Conservation (phyloP, 169 alveolate species). For the Cryptosporidium felis region DNA sequence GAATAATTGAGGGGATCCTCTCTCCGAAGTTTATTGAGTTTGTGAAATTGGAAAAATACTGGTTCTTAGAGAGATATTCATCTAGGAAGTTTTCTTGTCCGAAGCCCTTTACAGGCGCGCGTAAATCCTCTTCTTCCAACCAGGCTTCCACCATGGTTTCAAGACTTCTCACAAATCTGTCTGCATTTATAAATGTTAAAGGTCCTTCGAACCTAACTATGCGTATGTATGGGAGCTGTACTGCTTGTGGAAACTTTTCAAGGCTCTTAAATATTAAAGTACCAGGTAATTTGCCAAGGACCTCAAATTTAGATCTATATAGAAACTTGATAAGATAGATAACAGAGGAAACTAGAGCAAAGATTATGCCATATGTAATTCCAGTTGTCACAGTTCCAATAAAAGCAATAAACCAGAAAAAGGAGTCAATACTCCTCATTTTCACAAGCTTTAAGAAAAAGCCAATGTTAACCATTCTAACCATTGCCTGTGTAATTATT, state of each 20-base stretch:
- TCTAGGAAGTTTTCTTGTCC: neutral
- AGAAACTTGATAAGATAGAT: constrained; percentile 24
- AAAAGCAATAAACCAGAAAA: constrained; percentile 55
- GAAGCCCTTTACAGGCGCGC: neutral
- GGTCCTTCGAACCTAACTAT: constrained; percentile 66
- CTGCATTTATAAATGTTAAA: constrained; percentile 37
- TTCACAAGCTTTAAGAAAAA: constrained; percentile 8
- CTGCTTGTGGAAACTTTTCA: constrained; percentile 59
- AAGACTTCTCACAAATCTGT: neutral
- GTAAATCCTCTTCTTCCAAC: constrained; percentile 25
- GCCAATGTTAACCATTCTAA: constrained; percentile 19
- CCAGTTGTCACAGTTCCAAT: constrained; percentile 48
- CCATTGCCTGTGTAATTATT: constrained; percentile 52
- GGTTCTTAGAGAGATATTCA: neutral
- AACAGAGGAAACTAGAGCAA: constrained; percentile 14
- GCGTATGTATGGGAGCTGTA: constrained; percentile 37
- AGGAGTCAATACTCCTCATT: constrained; percentile 41
- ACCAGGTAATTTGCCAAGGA: constrained; percentile 54
- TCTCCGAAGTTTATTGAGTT: constrained; percentile 44
- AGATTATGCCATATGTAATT: constrained; percentile 43
- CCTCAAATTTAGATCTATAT: constrained; percentile 39
- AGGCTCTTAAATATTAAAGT: constrained; percentile 50
- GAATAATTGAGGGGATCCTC: constrained; percentile 44
- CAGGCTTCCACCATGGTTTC: constrained; percentile 20
- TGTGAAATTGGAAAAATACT: neutral